These are phyloP conservation scores for Neoboletus subvelutipes DNA, from an alignment of 768 basidiomycete species.

Conservation along the genomic window DNA sequence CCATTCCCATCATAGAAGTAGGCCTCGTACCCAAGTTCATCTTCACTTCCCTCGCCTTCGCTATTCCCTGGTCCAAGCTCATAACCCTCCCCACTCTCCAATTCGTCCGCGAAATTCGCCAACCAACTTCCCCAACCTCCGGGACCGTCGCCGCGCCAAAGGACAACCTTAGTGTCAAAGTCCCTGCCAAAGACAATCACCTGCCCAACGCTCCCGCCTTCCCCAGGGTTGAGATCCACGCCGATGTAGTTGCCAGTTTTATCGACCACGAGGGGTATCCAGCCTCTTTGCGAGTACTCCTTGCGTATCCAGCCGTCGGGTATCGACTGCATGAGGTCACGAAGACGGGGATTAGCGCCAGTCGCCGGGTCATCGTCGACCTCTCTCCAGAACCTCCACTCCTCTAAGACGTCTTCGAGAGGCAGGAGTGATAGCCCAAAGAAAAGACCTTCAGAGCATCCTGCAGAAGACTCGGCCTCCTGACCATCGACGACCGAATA, in stretches of 20 bases:
- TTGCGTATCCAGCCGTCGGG: conserved; percentile 87
- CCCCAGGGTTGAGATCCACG: conserved; percentile 86
- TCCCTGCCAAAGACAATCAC: conserved; percentile 99
- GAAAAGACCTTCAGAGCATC: conserved; percentile 88
- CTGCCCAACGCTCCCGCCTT: conserved; percentile 77
- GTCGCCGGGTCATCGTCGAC: conserved; percentile 88
- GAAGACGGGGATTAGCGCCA: conserved; percentile 72
- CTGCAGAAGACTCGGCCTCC: conserved; percentile 85
- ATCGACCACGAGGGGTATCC: conserved; percentile 95
- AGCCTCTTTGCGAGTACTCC: conserved; percentile 91
- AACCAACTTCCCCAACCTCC: conserved; percentile 97
- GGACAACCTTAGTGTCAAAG: conserved; percentile 95
- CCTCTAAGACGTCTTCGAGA: conserved; percentile 88
- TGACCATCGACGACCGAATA: conserved; percentile 90
- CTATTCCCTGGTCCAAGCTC: conserved; percentile 61
- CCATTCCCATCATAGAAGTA: conserved; percentile 85
- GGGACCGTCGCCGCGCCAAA: conserved; percentile 88
- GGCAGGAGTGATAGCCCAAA: conserved; percentile 94
- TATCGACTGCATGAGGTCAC: conserved; percentile 80
- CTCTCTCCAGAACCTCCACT: conserved; percentile 96
- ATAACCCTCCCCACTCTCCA: conserved; percentile 87
- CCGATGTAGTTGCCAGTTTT: conserved; percentile 96
- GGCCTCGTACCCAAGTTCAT: conserved; percentile 80
- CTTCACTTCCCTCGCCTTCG: conserved; percentile 76
- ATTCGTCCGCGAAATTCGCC: conserved; percentile 84